Conservation (phyloP, 345 rosid species). For the Salix koriyanagi region DNA sequence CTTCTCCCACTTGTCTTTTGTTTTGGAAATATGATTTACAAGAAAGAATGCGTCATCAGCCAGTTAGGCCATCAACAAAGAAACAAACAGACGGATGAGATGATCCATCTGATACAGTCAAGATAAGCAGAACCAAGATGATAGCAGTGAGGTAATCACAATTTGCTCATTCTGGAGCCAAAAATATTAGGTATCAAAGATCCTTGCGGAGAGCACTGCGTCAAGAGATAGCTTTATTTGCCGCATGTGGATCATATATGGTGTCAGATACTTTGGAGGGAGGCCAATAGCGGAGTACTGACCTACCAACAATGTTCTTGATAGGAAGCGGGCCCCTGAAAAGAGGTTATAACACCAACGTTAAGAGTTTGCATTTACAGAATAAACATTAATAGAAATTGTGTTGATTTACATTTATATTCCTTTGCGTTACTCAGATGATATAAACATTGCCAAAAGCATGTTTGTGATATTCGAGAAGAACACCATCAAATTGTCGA, state of each 20-base stretch:
- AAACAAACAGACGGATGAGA: constrained; percentile 14
- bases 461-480: neutral
- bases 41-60: constrained; percentile 4
- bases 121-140: neutral
- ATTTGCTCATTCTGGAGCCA: constrained; percentile 12
- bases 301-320: constrained; percentile 38
- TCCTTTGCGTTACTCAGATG: neutral
- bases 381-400: neutral
- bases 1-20: neutral
- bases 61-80: constrained; percentile 14
- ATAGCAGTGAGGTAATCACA: constrained; percentile 9
- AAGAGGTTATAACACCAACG: neutral
- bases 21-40: constrained; percentile 8
- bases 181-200: neutral
- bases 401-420: neutral
- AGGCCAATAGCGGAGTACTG: constrained; percentile 40
- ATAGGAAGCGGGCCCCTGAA: constrained; percentile 45
- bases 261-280: constrained; percentile 53
- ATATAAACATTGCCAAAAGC: neutral
- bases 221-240: constrained; percentile 47
- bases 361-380: neutral
- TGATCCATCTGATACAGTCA: constrained; percentile 19
- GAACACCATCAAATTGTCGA: neutral
- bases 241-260: constrained; percentile 28
- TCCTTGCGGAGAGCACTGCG: constrained; percentile 7